These are phyloP conservation scores for Leucaena leucocephala DNA, from an alignment of 306 rosid genomes.

Conservation along the genomic window DNA sequence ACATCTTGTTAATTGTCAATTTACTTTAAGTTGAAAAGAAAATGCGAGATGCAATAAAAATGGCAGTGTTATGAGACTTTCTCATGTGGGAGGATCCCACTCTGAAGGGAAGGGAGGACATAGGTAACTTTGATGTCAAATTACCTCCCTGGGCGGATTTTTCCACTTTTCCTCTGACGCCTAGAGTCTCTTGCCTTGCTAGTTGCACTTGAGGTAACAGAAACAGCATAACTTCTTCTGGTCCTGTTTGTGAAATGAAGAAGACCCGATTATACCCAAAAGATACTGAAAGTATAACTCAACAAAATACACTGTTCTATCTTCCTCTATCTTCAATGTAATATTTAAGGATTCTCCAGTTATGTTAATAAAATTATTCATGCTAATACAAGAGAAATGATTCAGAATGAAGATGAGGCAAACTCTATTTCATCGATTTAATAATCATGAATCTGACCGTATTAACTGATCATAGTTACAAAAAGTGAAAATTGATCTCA, in stretches of 20 bases:
- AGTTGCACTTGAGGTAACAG: slow-evolving; percentile 64
- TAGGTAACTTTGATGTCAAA: slow-evolving; percentile 16
- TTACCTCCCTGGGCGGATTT: slow-evolving; percentile 97
- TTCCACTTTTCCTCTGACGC: slow-evolving; percentile 92
- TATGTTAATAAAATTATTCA: not conserved
- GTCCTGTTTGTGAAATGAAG: slow-evolving; percentile 60
- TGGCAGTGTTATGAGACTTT: not conserved
- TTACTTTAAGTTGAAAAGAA: not conserved
- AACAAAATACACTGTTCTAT: not conserved
- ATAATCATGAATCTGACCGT: not conserved
- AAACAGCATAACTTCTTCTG: slow-evolving; percentile 66
- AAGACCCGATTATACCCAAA: not conserved
- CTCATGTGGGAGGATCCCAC: not conserved
- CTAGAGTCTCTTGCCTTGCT: slow-evolving; percentile 83
- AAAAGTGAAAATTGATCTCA: not conserved
- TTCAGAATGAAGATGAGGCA: not conserved
- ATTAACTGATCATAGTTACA: not conserved
- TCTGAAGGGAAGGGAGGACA: not conserved
- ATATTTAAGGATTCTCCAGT: slow-evolving; percentile 10
- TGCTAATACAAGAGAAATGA: not conserved
- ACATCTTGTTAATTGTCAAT: not conserved
- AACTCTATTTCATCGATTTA: not conserved
- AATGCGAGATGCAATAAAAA: not conserved
- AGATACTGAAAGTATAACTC: not conserved
- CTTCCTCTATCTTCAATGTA: slow-evolving; percentile 1